phyloP scores from a whole-genome alignment of 306 rosid genomes.

The Myrica gale region DNA sequence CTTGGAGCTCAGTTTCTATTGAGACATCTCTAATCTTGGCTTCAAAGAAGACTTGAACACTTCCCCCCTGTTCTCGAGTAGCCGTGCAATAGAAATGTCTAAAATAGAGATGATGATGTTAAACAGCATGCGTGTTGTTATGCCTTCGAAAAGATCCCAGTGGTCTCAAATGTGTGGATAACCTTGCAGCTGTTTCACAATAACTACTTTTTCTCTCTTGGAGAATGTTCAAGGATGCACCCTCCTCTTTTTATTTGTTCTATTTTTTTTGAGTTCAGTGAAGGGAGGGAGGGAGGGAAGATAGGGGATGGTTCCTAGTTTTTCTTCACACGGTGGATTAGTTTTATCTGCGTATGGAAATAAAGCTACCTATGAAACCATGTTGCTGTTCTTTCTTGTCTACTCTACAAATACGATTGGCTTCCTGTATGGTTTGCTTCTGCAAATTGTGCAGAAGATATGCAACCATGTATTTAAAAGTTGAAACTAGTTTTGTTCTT shows the following conservation, averaged over 20 bases:
- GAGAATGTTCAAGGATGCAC: neutral
- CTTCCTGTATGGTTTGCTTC: neutral
- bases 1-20: neutral
- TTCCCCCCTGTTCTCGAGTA: neutral
- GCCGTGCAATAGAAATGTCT: neutral
- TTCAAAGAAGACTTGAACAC: neutral
- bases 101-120: constrained; percentile 1
- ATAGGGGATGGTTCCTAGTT: neutral
- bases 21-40: neutral
- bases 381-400: neutral
- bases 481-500: neutral
- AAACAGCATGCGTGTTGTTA: neutral
- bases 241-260: neutral
- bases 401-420: neutral
- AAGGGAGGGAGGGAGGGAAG: neutral
- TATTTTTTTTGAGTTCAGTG: too few relatives aligned
- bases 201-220: too few relatives aligned
- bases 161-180: neutral
- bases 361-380: neutral
- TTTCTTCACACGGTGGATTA: neutral
- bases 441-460: neutral
- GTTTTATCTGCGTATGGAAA: neutral
- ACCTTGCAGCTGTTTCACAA: neutral
- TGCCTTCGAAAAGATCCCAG: neutral
- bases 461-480: neutral